Evolutionary conservation across 2,329 filamentous ascomycete species (phyloP).

Genomic region (Cordyceps fumosorosea): DNA sequence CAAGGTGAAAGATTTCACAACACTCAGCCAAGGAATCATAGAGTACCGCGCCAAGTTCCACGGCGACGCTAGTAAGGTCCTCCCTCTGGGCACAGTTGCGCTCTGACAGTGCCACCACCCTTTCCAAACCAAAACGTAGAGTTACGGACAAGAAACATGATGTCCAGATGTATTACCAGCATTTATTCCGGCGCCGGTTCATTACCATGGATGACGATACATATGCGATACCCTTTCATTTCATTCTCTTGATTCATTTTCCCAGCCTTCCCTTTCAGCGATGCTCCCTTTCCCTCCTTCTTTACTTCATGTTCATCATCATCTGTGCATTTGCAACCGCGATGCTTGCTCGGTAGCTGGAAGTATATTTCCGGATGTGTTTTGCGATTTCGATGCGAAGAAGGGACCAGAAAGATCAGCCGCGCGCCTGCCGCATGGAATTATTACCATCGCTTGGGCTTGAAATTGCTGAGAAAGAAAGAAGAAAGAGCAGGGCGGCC

Average conservation of each 20-base stretch:
- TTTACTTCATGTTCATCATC: not conserved
- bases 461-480: not conserved
- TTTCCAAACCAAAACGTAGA: not conserved
- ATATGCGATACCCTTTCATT: conserved; percentile 1
- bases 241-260: not conserved
- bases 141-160: not conserved
- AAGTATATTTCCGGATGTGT: not conserved
- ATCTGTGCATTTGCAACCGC: not conserved
- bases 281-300: not conserved
- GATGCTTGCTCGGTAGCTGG: not conserved
- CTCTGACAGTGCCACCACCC: conserved; percentile 19
- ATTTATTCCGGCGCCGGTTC: not conserved
- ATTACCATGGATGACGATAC: not conserved
- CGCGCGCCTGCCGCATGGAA: not conserved
- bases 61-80: conserved; percentile 56
- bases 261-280: no score
- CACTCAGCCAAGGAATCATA: conserved; percentile 60
- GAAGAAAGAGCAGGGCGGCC: not conserved
- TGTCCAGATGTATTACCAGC: conserved; percentile 1
- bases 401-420: not conserved
- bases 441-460: not conserved
- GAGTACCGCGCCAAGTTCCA: conserved; percentile 60
- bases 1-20: conserved; percentile 58
- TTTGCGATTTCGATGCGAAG: not conserved
- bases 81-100: conserved; percentile 47